Percentiles rank a stretch among this genome's conserved stretches.
Evolutionary conservation across 495 filamentous ascomycete genomes (phyloP).

Genomic region (Aspergillus egyptiacus): DNA sequence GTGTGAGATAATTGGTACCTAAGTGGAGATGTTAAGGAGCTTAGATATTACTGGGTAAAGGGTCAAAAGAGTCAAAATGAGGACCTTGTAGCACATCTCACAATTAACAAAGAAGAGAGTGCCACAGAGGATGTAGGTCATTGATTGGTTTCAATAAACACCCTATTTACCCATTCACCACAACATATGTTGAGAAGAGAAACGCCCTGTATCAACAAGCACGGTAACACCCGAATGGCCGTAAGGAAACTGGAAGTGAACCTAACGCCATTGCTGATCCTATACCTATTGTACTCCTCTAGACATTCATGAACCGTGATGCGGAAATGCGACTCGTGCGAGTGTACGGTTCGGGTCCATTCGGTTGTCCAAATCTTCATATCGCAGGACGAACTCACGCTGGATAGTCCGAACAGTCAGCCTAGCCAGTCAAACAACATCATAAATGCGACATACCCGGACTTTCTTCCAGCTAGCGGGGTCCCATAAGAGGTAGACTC

Average conservation of each 20-base stretch:
- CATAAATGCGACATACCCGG: constrained; percentile 50
- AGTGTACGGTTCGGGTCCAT: constrained; percentile 37
- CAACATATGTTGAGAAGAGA: constrained; percentile 21
- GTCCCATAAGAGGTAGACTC: constrained; percentile 87
- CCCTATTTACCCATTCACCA: constrained; percentile 25
- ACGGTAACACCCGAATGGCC: constrained; percentile 26
- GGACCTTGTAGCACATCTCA: background rate
- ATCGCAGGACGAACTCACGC: constrained; percentile 75
- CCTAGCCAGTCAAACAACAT: constrained; percentile 1
- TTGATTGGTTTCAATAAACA: constrained; percentile 23
- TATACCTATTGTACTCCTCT: constrained; percentile 13
- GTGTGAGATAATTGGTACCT: no score
- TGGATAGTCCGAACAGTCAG: constrained; percentile 25
- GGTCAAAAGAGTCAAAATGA: background rate
- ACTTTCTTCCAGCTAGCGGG: constrained; percentile 77
- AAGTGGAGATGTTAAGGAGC: background rate
- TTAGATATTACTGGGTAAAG: background rate
- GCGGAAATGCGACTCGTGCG: constrained; percentile 32
- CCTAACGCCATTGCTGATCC: constrained; percentile 35
- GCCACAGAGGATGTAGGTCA: constrained; percentile 23
- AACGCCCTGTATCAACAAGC: constrained; percentile 26
- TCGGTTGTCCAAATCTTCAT: constrained; percentile 66
- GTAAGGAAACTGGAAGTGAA: constrained; percentile 28
- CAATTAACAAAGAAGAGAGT: background rate
- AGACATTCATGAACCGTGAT: constrained; percentile 37